Evolutionary conservation across 208 protist genomes (phyloP).

Genomic region (Leishmania amazonensis): DNA sequence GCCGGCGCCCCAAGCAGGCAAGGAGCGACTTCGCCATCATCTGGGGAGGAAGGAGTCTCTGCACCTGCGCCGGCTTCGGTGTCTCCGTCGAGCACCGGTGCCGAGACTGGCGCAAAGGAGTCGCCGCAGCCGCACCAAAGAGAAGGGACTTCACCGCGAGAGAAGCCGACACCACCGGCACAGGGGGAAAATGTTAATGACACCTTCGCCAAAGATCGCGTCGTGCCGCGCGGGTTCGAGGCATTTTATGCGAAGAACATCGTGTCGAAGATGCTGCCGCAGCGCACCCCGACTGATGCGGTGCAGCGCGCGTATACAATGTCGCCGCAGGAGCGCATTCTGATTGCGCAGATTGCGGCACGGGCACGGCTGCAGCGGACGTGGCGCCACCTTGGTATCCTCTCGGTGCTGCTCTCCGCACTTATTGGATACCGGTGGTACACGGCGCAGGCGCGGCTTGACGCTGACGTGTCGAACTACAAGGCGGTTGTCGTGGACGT

Average conservation of each 20-base stretch:
- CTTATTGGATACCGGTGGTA: conserved; percentile 44
- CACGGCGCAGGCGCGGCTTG: conserved; percentile 32
- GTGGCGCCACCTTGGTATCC: conserved; percentile 30
- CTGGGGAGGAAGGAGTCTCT: not conserved
- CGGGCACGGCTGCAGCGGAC: conserved; percentile 33
- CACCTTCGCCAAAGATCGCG: conserved; percentile 26
- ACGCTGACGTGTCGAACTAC: conserved; percentile 58
- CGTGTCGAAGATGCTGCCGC: conserved; percentile 43
- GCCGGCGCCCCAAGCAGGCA: no score
- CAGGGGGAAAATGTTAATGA: conserved; percentile 14
- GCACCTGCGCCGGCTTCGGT: not conserved
- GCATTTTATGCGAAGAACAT: conserved; percentile 64
- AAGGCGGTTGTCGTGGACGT: conserved; percentile 57
- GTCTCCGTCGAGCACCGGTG: not conserved
- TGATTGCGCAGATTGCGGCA: conserved; percentile 43
- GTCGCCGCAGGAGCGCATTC: conserved; percentile 58
- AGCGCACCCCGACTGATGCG: conserved; percentile 42
- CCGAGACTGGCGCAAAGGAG: not conserved
- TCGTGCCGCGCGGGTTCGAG: conserved; percentile 70
- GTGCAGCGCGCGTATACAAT: conserved; percentile 56
- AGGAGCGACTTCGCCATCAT: not conserved
- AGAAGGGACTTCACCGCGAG: not conserved
- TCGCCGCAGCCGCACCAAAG: not conserved
- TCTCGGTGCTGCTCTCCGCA: conserved; percentile 36
- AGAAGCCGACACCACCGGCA: not conserved